Evolutionary conservation across 805 yeast species (phyloP).

Genomic region (Myxozyma vanderwaltii): DNA sequence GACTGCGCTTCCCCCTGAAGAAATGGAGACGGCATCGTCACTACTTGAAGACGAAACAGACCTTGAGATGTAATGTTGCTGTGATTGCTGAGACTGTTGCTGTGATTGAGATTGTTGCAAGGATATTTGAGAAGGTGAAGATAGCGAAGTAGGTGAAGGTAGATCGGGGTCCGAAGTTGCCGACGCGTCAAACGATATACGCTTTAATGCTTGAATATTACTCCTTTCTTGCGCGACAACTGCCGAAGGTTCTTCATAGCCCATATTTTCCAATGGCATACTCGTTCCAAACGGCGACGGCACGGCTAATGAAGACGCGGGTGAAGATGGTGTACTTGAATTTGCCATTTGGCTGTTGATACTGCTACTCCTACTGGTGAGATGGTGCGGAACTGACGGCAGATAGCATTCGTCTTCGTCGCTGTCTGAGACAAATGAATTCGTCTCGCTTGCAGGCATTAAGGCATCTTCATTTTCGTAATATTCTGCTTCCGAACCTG

Average conservation of each 20-base stretch:
- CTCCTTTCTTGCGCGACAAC: constrained; percentile 46
- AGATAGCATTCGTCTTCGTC: not conserved
- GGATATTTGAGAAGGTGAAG: constrained; percentile 7
- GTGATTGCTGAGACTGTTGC: constrained; percentile 5
- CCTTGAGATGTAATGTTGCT: not conserved
- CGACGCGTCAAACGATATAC: constrained; percentile 46
- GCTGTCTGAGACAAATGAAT: not conserved
- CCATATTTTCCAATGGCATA: constrained; percentile 24
- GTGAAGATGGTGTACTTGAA: constrained; percentile 1
- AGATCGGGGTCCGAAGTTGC: constrained; percentile 47
- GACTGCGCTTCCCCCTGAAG: constrained; percentile 13
- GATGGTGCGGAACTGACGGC: no score
- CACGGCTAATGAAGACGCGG: constrained; percentile 6
- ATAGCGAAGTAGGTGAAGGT: constrained; percentile 34
- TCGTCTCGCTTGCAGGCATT: not conserved
- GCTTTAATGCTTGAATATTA: constrained; percentile 46
- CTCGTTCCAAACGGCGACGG: constrained; percentile 7
- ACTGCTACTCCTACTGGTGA: not conserved
- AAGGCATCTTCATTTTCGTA: not conserved
- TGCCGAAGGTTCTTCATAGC: constrained; percentile 33
- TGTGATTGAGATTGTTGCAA: constrained; percentile 3
- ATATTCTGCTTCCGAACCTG: not conserved
- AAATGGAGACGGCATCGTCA: constrained; percentile 10
- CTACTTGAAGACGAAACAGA: not conserved
- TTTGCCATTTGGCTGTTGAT: not conserved